Evolutionary conservation across 441 rosid species (phyloP).

Genomic region (Geranium incanum): DNA sequence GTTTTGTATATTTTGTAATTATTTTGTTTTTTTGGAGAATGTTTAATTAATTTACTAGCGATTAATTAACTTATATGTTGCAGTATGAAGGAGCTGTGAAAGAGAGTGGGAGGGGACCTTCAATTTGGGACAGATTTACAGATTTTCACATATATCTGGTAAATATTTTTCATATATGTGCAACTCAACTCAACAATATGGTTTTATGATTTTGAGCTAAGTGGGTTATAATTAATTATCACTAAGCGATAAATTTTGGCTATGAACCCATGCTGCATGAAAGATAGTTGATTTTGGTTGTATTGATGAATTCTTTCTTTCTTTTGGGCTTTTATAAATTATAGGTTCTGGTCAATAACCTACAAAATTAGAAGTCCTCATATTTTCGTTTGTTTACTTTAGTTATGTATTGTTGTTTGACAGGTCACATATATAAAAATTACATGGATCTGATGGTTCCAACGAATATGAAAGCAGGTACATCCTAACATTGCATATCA

Average conservation of each 20-base stretch:
- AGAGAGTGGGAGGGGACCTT: constrained; percentile 74
- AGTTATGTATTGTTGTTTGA: too few relatives aligned
- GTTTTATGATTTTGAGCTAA: not conserved
- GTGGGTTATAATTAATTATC: not conserved
- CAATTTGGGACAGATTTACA: constrained; percentile 86
- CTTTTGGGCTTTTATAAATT: too few relatives aligned
- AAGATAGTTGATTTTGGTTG: constrained; percentile 47
- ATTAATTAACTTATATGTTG: constrained; percentile 4
- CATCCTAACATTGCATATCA: too few relatives aligned
- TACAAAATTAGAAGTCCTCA: too few relatives aligned
- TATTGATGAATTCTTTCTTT: too few relatives aligned
- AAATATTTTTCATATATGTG: constrained; percentile 7
- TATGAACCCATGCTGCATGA: constrained; percentile 28
- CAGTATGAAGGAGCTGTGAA: constrained; percentile 94
- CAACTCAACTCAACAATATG: not conserved
- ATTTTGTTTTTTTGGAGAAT: not conserved
- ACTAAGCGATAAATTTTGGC: not conserved
- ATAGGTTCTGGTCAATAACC: too few relatives aligned
- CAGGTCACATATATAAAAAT: too few relatives aligned
- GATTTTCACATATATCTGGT: constrained; percentile 68
- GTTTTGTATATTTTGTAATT: not conserved
- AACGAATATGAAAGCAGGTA: too few relatives aligned
- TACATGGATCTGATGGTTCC: too few relatives aligned
- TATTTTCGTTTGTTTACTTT: too few relatives aligned
- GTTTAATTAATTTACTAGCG: not conserved